Percentiles rank a stretch among this genome's conserved stretches.
These are phyloP conservation scores for Thalassiosira profunda DNA, from an alignment of 108 stramenopile genomes.

Conservation along the genomic window DNA sequence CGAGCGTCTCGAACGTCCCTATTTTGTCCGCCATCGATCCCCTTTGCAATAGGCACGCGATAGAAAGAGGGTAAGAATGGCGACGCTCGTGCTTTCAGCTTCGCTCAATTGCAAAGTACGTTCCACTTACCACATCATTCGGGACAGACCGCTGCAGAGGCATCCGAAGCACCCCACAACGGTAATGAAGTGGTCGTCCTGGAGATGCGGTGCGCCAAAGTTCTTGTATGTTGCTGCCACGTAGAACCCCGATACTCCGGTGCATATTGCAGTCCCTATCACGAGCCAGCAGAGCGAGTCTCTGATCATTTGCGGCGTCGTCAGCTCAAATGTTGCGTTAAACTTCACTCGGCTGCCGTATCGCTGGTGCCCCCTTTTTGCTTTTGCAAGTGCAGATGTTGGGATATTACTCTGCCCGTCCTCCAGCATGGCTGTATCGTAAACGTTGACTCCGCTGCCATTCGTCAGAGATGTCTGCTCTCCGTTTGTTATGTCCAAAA, in stretches of 20 bases:
- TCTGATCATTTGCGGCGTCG: constrained; percentile 44
- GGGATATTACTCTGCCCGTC: not conserved
- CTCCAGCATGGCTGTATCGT: constrained; percentile 11
- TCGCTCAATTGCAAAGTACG: no score
- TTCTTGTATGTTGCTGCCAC: constrained; percentile 45
- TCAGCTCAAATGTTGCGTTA: constrained; percentile 28
- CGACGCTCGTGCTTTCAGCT: no score
- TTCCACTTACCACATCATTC: constrained; percentile 40
- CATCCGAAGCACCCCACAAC: constrained; percentile 47
- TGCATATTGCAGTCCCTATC: constrained; percentile 28
- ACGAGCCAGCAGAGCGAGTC: constrained; percentile 50
- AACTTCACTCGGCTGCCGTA: constrained; percentile 47
- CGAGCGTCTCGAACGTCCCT: constrained; percentile 42
- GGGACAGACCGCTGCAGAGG: constrained; percentile 36
- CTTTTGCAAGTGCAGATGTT: constrained; percentile 10
- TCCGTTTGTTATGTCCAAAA: constrained; percentile 6
- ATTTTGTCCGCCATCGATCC: constrained; percentile 37
- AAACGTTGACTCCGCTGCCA: constrained; percentile 9
- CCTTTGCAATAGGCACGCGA: no score
- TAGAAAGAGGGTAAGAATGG: no score
- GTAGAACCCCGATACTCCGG: constrained; percentile 45
- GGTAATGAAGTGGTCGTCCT: constrained; percentile 49
- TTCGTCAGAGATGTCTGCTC: constrained; percentile 16
- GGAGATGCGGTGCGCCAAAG: constrained; percentile 27
- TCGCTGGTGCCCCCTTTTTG: constrained; percentile 29